A percentile compares a stretch with the other conserved stretches of the same genome.
Conservation (phyloP, 805 yeast species). For the Lipomyces sp. region DNA sequence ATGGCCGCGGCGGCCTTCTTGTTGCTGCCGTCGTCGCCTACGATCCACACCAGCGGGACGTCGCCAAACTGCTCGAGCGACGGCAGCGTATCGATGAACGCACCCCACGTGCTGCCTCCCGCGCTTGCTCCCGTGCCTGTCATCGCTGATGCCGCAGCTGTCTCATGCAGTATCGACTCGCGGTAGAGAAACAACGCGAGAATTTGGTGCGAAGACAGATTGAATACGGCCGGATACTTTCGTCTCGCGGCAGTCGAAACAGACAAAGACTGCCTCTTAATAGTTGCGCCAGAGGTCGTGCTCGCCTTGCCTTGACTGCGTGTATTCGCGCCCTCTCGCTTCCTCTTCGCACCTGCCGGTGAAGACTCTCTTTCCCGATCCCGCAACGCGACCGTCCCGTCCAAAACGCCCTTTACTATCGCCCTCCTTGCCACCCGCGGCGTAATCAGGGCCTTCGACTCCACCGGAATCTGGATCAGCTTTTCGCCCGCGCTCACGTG, state of each 20-base stretch:
- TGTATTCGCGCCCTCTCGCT: too few relatives aligned
- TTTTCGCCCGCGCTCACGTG: conserved; percentile 43
- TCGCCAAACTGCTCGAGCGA: conserved; percentile 47
- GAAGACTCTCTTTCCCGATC: background rate
- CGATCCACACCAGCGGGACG: conserved; percentile 64
- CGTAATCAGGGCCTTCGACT: conserved; percentile 51
- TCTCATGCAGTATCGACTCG: too few relatives aligned
- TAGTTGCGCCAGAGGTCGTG: too few relatives aligned
- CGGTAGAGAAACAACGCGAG: conserved; percentile 29
- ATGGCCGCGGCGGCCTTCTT: too few relatives aligned
- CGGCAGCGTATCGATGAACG: conserved; percentile 68
- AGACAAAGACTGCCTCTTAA: too few relatives aligned
- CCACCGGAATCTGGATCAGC: conserved; percentile 55
- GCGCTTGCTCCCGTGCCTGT: too few relatives aligned
- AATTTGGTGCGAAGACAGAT: conserved; percentile 31
- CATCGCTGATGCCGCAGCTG: conserved; percentile 41
- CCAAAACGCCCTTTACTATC: background rate
- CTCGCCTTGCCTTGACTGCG: background rate
- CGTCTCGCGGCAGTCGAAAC: background rate
- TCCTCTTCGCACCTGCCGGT: background rate
- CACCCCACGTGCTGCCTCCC: too few relatives aligned
- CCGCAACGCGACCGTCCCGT: background rate
- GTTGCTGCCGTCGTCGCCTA: conserved; percentile 9
- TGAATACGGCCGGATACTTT: background rate
- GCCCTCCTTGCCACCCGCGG: conserved; percentile 20